Conservation (phyloP, 768 basidiomycete species). For the Tulasnella sp. region DNA sequence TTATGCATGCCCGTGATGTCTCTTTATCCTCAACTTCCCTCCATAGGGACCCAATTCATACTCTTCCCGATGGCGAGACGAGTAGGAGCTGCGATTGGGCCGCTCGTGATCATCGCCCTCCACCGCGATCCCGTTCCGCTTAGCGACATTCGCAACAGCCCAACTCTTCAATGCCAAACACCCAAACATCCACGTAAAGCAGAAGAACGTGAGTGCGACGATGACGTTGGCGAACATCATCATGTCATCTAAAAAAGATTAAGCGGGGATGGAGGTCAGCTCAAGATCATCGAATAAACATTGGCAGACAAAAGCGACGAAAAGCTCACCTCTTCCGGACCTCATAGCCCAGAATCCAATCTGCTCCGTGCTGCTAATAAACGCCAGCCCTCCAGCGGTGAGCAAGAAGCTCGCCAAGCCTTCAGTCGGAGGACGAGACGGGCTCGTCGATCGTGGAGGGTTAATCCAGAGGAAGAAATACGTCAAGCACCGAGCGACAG, state of each 20-base stretch:
- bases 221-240: conserved; percentile 76
- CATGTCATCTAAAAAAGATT: conserved; percentile 56
- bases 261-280: neutral
- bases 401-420: conserved; percentile 80
- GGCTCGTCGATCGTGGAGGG: conserved; percentile 75
- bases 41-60: neutral
- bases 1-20: neutral
- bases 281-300: neutral
- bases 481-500: conserved; percentile 73
- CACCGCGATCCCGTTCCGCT: neutral
- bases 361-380: conserved; percentile 87
- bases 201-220: conserved; percentile 76
- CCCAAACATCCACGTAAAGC: conserved; percentile 74
- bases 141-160: conserved; percentile 2
- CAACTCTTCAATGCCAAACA: conserved; percentile 60
- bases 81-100: neutral
- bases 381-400: conserved; percentile 78
- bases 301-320: neutral
- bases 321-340: conserved; percentile 66
- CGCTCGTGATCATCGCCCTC: neutral
- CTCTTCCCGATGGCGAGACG: neutral
- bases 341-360: conserved; percentile 88
- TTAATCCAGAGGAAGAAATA: conserved; percentile 92
- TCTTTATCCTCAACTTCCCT: neutral
- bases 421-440: conserved; percentile 90